Evolutionary conservation across 2,329 filamentous ascomycete species (phyloP).

Genomic region (Mariannaea elegans): DNA sequence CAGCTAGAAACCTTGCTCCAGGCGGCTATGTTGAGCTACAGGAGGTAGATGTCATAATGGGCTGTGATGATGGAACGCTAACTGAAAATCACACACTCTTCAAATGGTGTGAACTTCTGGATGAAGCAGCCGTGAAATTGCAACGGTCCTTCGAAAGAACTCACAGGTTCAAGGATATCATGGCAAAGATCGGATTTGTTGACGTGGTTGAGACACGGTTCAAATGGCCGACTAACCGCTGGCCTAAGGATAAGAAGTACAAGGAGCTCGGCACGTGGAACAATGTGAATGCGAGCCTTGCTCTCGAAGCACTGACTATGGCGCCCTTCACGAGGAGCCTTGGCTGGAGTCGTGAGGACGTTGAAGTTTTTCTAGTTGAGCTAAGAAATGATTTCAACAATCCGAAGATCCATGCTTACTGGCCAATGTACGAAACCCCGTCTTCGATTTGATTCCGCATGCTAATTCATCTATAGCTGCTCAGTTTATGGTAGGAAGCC

Average conservation of each 20-base stretch:
- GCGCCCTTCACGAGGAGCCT: slow-evolving; percentile 5
- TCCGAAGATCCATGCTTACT: neutral
- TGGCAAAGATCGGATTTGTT: neutral
- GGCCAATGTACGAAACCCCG: neutral
- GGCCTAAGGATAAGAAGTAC: slow-evolving; percentile 11
- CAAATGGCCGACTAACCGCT: slow-evolving; percentile 13
- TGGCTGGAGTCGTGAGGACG: neutral
- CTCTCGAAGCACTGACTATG: neutral
- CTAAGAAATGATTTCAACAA: slow-evolving; percentile 7
- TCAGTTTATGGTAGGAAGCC: neutral
- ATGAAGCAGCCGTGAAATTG: slow-evolving; percentile 12
- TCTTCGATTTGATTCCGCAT: neutral
- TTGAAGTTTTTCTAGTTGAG: neutral
- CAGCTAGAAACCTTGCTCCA: slow-evolving; percentile 13
- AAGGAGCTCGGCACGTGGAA: slow-evolving; percentile 14
- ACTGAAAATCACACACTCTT: neutral
- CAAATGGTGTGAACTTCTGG: slow-evolving; percentile 2
- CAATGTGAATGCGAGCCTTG: neutral
- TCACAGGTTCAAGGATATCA: neutral
- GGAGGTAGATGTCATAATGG: slow-evolving; percentile 8
- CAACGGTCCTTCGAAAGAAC: neutral
- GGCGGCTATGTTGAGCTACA: slow-evolving; percentile 23
- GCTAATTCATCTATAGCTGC: neutral
- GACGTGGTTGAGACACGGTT: neutral
- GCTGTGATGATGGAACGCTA: slow-evolving; percentile 4